Conservation (phyloP, 345 rosid genomes). For the Hibiscus mutabilis region DNA sequence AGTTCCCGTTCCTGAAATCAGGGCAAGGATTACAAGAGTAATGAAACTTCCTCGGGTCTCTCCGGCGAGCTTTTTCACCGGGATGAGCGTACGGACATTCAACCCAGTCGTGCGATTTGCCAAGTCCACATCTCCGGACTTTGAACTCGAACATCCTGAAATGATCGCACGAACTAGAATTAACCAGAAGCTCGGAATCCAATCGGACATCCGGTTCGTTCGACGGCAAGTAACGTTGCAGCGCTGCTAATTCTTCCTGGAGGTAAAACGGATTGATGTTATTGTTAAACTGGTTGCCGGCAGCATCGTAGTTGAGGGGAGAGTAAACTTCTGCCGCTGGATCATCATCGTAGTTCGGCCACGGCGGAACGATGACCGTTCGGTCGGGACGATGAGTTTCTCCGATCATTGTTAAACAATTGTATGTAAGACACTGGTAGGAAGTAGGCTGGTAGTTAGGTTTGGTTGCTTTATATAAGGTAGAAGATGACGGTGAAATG, state of each 20-base stretch:
- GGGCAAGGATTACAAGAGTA: constrained; percentile 85
- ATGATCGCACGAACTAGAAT: constrained; percentile 71
- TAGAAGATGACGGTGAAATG: too few species aligned
- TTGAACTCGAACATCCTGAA: constrained; percentile 94
- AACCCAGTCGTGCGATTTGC: constrained; percentile 90
- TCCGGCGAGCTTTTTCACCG: constrained; percentile 80
- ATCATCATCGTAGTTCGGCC: constrained; percentile 59
- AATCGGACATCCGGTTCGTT: constrained; percentile 44
- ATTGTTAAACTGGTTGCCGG: constrained; percentile 16
- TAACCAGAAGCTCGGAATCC: constrained; percentile 42
- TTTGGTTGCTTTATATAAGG: too few species aligned
- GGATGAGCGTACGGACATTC: constrained; percentile 97
- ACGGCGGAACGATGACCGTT: constrained; percentile 44
- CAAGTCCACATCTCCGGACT: constrained; percentile 72
- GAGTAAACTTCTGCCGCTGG: constrained; percentile 26
- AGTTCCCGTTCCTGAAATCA: constrained; percentile 71
- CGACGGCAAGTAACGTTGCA: constrained; percentile 56
- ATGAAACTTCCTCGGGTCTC: constrained; percentile 71
- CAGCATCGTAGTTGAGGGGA: constrained; percentile 16
- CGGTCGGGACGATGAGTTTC: constrained; percentile 47
- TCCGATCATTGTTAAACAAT: constrained; percentile 57
- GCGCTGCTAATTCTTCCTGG: constrained; percentile 50
- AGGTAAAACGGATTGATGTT: constrained; percentile 26
- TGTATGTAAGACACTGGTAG: too few species aligned
- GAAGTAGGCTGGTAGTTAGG: too few species aligned